Evolutionary conservation across 2,329 filamentous ascomycete genomes (phyloP).

Genomic region (Claviceps monticola): DNA sequence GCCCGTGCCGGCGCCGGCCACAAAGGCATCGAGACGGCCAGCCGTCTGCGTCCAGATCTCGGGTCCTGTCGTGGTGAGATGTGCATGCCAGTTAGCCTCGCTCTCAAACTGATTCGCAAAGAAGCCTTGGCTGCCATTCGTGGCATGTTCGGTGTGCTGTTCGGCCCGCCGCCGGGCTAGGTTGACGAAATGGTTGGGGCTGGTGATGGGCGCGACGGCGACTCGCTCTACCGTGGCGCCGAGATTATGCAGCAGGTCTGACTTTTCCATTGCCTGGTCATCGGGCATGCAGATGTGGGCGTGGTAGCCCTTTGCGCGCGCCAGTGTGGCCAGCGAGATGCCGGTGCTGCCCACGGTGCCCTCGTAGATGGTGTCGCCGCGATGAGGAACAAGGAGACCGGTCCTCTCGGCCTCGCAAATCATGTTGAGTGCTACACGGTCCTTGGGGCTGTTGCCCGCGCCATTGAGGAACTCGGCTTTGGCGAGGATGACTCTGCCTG

Average conservation of each 20-base stretch:
- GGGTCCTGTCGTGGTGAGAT: conserved; percentile 70
- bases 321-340: conserved; percentile 83
- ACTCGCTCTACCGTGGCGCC: conserved; percentile 90
- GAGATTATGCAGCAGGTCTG: conserved; percentile 73
- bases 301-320: conserved; percentile 74
- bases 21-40: conserved; percentile 69
- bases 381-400: conserved; percentile 61
- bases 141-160: conserved; percentile 50
- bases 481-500: conserved; percentile 77
- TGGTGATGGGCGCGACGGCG: conserved; percentile 82
- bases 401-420: conserved; percentile 68
- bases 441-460: conserved; percentile 85
- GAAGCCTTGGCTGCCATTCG: conserved; percentile 59
- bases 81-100: conserved; percentile 74
- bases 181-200: conserved; percentile 88
- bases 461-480: conserved; percentile 97
- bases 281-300: conserved; percentile 97
- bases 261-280: conserved; percentile 82
- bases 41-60: conserved; percentile 74
- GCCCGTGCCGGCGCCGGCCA: conserved; percentile 86
- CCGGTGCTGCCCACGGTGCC: conserved; percentile 94
- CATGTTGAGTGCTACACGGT: conserved; percentile 84
- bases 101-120: conserved; percentile 97
- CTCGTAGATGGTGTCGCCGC: conserved; percentile 92
- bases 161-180: conserved; percentile 62